A percentile compares a stretch with the other conserved stretches of the same genome.
phyloP scores from a whole-genome alignment of 2,329 filamentous ascomycete genomes.

The Esteya vermicola region DNA sequence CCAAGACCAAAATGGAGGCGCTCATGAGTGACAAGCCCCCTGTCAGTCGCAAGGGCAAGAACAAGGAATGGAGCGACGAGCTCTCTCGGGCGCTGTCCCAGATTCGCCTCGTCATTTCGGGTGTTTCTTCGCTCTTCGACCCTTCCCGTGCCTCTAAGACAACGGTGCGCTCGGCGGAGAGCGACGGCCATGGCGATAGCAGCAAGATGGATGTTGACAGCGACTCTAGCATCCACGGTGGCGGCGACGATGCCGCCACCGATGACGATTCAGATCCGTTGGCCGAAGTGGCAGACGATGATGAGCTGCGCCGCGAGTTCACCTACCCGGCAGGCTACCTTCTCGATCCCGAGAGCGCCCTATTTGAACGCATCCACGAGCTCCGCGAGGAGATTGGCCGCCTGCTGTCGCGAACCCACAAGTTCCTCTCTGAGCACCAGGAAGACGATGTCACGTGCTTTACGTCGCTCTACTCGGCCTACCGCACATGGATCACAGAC shows the following conservation, averaged over 20 bases:
- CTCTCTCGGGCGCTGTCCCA: conserved; percentile 81
- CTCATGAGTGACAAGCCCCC: conserved; percentile 71
- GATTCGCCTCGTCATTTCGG: conserved; percentile 76
- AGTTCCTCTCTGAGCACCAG: conserved; percentile 68
- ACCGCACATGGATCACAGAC: conserved; percentile 93
- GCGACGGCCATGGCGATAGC: conserved; percentile 20
- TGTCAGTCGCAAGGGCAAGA: conserved; percentile 83
- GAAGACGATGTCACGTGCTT: conserved; percentile 96
- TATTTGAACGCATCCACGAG: conserved; percentile 66
- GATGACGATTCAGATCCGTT: conserved; percentile 39
- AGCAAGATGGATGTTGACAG: conserved; percentile 1
- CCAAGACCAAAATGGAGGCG: conserved; percentile 58
- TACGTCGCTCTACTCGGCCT: conserved; percentile 81
- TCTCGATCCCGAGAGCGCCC: conserved; percentile 43
- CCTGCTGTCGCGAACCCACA: conserved; percentile 70
- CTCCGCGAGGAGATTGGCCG: conserved; percentile 69
- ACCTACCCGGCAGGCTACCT: conserved; percentile 80
- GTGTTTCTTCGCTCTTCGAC: conserved; percentile 81
- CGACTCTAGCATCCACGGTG: conserved; percentile 10
- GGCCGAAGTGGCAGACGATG: conserved; percentile 58
- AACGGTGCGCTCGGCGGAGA: conserved; percentile 17
- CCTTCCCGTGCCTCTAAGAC: conserved; percentile 51
- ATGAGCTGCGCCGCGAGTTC: conserved; percentile 74
- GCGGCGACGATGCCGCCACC: conserved; percentile 29
- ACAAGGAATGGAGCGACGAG: conserved; percentile 98